phyloP scores from a whole-genome alignment of 1,284 basidiomycete species.

The Heterobasidion annosum region DNA sequence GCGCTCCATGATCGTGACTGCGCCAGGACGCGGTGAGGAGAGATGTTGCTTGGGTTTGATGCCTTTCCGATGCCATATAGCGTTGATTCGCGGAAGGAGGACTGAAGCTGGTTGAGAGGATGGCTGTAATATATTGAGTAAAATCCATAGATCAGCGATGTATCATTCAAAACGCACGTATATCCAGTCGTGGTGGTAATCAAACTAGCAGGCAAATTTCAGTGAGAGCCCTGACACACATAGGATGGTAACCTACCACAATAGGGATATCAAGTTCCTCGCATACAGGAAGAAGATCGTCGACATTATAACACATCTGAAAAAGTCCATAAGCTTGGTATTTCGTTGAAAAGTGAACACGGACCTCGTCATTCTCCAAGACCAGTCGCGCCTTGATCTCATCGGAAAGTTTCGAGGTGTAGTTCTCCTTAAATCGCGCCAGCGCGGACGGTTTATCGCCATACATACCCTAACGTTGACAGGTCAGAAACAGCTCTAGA shows the following conservation, averaged over 20 bases:
- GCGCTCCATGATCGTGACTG: conserved; percentile 71
- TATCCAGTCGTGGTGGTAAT: conserved; percentile 77
- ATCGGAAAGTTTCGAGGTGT: conserved; percentile 46
- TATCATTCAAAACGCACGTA: conserved; percentile 26
- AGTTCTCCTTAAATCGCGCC: conserved; percentile 66
- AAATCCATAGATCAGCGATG: too few relatives aligned
- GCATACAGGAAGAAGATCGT: conserved; percentile 78
- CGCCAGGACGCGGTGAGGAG: conserved; percentile 72
- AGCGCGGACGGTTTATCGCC: conserved; percentile 71
- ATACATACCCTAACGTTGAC: conserved; percentile 52
- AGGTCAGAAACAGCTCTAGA: background rate
- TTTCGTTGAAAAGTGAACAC: background rate
- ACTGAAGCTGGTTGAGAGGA: conserved; percentile 43
- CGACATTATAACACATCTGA: conserved; percentile 81
- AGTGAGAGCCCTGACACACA: background rate
- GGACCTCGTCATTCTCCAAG: conserved; percentile 86
- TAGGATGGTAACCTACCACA: conserved; percentile 33
- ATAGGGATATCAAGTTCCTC: conserved; percentile 77
- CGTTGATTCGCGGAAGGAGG: conserved; percentile 65
- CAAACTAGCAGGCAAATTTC: conserved; percentile 20
- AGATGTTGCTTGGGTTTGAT: conserved; percentile 88
- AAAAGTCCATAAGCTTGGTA: background rate
- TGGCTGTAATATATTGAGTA: conserved; percentile 23
- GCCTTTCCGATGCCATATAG: conserved; percentile 66
- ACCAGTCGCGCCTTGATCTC: conserved; percentile 70